These are phyloP conservation scores for Streptanthus diversifolius DNA, from an alignment of 345 rosid species.

Conservation along the genomic window DNA sequence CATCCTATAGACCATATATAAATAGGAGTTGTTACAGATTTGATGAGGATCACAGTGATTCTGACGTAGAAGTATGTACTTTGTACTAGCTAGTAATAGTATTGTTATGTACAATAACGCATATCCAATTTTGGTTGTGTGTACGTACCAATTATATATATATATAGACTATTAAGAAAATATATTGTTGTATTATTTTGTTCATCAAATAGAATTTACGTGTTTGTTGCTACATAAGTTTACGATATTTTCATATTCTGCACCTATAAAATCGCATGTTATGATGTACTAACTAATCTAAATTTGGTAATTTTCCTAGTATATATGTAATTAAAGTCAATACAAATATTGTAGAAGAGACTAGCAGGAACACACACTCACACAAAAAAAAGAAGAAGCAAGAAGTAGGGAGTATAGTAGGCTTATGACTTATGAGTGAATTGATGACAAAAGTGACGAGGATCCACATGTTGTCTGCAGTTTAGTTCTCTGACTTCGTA, in stretches of 20 bases:
- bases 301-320: background rate
- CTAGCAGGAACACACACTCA: too few species aligned
- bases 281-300: background rate
- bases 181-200: background rate
- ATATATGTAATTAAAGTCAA: background rate
- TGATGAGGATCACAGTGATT: background rate
- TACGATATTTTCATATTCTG: too few species aligned
- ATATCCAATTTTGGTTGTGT: background rate
- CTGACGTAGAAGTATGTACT: background rate
- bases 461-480: conserved; percentile 26
- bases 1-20: background rate
- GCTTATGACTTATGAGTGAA: background rate
- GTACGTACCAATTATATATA: background rate
- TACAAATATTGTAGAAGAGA: background rate
- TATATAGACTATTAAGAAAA: background rate
- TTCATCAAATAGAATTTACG: too few species aligned
- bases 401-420: background rate
- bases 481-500: background rate
- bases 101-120: background rate
- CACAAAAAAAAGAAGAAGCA: background rate
- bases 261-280: background rate
- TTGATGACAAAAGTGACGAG: conserved; percentile 13
- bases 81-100: background rate
- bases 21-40: background rate
- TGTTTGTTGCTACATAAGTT: too few species aligned